A percentile compares a stretch with the other conserved stretches of the same genome.
Evolutionary conservation across 1,284 basidiomycete species (phyloP).

Genomic region (Cryptococcus sp.): DNA sequence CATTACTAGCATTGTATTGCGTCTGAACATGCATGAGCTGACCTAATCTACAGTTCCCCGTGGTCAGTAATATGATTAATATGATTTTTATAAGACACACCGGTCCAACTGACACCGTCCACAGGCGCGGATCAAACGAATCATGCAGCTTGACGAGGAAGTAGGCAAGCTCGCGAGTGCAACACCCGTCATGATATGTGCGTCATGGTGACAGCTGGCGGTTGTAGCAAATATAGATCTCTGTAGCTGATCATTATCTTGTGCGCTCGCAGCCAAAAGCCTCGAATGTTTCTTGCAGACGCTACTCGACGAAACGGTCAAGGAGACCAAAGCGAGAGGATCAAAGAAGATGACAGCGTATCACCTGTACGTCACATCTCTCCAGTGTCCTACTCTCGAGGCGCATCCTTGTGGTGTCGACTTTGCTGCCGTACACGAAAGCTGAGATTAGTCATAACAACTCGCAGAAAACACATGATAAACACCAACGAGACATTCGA

Average conservation of each 20-base stretch:
- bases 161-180: slow-evolving; percentile 98
- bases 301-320: slow-evolving; percentile 80
- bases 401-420: background rate
- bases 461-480: slow-evolving; percentile 84
- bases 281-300: slow-evolving; percentile 89
- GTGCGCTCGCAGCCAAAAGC: slow-evolving; percentile 75
- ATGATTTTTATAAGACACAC: background rate
- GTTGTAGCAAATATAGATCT: background rate
- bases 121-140: slow-evolving; percentile 96
- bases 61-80: slow-evolving; percentile 25
- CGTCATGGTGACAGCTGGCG: slow-evolving; percentile 51
- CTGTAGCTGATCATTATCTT: background rate
- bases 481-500: slow-evolving; percentile 87
- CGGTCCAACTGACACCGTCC: slow-evolving; percentile 1
- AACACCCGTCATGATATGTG: slow-evolving; percentile 96
- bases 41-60: slow-evolving; percentile 40
- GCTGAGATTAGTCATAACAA: background rate
- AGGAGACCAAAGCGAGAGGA: slow-evolving; percentile 76
- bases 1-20: background rate
- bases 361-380: slow-evolving; percentile 70
- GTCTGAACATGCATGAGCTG: slow-evolving; percentile 8
- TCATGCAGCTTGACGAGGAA: slow-evolving; percentile 99
- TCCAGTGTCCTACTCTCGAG: background rate
- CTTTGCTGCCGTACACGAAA: background rate
- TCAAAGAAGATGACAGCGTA: slow-evolving; percentile 90